These are phyloP conservation scores for Panicum virgatum DNA, from an alignment of 202 grass and related monocot species.

Conservation along the genomic window DNA sequence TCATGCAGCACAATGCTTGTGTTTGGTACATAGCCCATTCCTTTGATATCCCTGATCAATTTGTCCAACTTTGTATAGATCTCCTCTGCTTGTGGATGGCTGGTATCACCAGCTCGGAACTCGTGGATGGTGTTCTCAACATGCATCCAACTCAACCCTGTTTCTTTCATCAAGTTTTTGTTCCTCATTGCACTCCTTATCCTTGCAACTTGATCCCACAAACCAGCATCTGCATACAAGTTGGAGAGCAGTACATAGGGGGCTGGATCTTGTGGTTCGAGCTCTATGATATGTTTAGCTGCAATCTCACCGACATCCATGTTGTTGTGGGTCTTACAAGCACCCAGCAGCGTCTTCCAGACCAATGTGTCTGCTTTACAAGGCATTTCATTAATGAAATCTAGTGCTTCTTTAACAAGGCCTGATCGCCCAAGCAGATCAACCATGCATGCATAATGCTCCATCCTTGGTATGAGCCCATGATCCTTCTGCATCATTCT, in stretches of 20 bases:
- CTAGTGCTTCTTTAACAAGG: conserved; percentile 59
- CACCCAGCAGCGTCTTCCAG: conserved; percentile 77
- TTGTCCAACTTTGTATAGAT: conserved; percentile 62
- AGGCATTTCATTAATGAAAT: conserved; percentile 74
- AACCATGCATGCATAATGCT: conserved; percentile 90
- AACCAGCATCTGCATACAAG: conserved; percentile 77
- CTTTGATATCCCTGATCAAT: conserved; percentile 59
- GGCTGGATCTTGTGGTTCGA: conserved; percentile 73
- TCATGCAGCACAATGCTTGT: conserved; percentile 84
- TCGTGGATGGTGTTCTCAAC: conserved; percentile 72
- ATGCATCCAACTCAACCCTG: conserved; percentile 86
- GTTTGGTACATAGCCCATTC: conserved; percentile 69
- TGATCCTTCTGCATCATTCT: conserved; percentile 66
- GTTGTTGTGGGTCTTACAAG: conserved; percentile 62
- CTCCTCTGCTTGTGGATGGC: conserved; percentile 59
- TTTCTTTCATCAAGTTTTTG: conserved; percentile 76
- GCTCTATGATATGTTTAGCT: conserved; percentile 61
- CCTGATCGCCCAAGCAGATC: conserved; percentile 81
- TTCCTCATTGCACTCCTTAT: conserved; percentile 74
- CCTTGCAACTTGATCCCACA: conserved; percentile 75
- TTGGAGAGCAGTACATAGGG: conserved; percentile 93
- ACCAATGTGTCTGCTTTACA: conserved; percentile 63
- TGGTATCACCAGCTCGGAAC: conserved; percentile 72
- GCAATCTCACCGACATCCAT: conserved; percentile 59
- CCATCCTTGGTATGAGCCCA: conserved; percentile 67